Conservation (phyloP, 164 flowering plant genomes). For the Kalanchoe fedtschenkoi region DNA sequence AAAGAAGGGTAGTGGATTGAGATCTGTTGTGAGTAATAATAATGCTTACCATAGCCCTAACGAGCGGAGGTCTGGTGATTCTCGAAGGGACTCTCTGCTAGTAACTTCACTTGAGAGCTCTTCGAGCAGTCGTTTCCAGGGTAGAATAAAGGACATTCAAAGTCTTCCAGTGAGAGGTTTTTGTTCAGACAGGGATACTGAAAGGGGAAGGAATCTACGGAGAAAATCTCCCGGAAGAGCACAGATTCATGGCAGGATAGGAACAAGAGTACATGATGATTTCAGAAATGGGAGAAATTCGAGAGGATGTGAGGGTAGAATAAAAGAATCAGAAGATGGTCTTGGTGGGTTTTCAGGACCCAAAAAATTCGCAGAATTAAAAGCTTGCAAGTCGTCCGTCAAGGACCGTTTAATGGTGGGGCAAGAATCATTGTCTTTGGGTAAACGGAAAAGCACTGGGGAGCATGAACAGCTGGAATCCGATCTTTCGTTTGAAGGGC, state of each 20-base stretch:
- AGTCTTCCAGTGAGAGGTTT: slow-evolving; percentile 19
- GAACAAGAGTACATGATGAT: slow-evolving; percentile 28
- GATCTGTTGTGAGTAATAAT: slow-evolving; percentile 48
- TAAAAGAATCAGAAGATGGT: slow-evolving; percentile 23
- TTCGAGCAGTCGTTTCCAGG: slow-evolving; percentile 45
- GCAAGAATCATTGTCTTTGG: slow-evolving; percentile 12
- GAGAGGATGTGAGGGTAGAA: slow-evolving; percentile 14
- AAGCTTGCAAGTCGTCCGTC: slow-evolving; percentile 18
- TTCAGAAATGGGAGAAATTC: slow-evolving; percentile 22
- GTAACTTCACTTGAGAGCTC: slow-evolving; percentile 30
- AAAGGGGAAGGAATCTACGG: slow-evolving; percentile 31
- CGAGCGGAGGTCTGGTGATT: slow-evolving; percentile 25
- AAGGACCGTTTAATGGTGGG: slow-evolving; percentile 16
- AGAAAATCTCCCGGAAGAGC: slow-evolving; percentile 38
- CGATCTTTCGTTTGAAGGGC: slow-evolving; percentile 63
- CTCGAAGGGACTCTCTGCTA: slow-evolving; percentile 29
- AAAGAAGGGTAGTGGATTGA: slow-evolving; percentile 51
- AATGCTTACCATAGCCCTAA: slow-evolving; percentile 24
- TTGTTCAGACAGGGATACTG: slow-evolving; percentile 32
- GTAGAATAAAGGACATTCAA: slow-evolving; percentile 49
- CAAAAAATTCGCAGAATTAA: slow-evolving; percentile 58
- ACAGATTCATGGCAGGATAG: slow-evolving; percentile 38
- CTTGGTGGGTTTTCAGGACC: slow-evolving; percentile 36
- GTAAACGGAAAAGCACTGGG: slow-evolving; percentile 24
- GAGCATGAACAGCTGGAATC: slow-evolving; percentile 25